phyloP scores from a whole-genome alignment of 345 rosid species.

The Gossypium turneri region DNA sequence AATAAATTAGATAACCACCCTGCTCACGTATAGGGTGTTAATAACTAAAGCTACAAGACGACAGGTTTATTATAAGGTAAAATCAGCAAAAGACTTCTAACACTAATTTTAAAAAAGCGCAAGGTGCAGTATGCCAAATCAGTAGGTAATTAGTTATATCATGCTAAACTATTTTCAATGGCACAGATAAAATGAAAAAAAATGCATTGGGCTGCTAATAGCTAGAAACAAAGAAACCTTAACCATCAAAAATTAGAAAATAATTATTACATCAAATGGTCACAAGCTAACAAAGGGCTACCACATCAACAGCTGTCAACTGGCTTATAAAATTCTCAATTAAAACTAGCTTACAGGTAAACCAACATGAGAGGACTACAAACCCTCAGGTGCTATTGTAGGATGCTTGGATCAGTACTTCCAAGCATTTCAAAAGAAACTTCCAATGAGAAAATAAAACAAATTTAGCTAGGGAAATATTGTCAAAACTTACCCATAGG shows the following conservation, averaged over 20 bases:
- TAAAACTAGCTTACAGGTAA: not conserved
- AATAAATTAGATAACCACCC: conserved; percentile 9
- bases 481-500: conserved; percentile 78
- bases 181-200: not conserved
- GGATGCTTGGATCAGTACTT: not conserved
- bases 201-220: not conserved
- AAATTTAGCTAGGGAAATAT: not conserved
- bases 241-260: not conserved
- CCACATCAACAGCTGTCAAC: not conserved
- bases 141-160: not conserved
- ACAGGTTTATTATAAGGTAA: not conserved
- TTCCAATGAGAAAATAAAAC: not conserved
- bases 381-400: not conserved
- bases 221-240: not conserved
- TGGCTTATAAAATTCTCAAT: not conserved
- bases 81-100: not conserved
- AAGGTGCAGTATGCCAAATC: not conserved
- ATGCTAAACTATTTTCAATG: not conserved
- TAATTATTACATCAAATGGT: not conserved
- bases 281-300: not conserved
- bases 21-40: not conserved
- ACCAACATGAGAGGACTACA: not conserved
- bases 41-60: not conserved
- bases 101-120: not conserved
- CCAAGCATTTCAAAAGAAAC: not conserved